Evolutionary conservation across 2,329 filamentous ascomycete species (phyloP), one percentile per base, ranked within the genome.

Genomic region (Macroventuria anomochaeta): DNA sequence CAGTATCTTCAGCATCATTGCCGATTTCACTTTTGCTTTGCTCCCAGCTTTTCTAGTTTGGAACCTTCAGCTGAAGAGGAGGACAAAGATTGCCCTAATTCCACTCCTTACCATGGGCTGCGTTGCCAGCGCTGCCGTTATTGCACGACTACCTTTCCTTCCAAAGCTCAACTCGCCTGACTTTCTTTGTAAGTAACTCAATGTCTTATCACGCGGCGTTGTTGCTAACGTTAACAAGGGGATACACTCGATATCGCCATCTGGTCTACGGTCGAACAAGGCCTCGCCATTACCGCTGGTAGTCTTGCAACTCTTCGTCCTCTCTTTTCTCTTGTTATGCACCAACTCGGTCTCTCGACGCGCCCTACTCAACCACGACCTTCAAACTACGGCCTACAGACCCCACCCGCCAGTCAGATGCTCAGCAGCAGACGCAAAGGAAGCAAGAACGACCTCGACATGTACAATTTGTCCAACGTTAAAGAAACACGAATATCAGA

Each of bases 11-110:
- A 77, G 74, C 52, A 79, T 78, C 25, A 55, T 78, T 4, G 76
- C 74, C 10, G 81, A 85, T 55, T 79, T 81, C 65, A 74, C 75
- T 0, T 74, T 83, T 18, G 81, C 79, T 1, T 64, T 81, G 3
- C 66, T 84, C 2, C 82, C 83, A 0, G 75, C 80, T 2, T 75
- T 77, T 7, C 74, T 85, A 32, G 69, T 84, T 0, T 82, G 80
- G 78, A 68, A 78, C 20, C 71, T 83, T 23, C 75, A 79, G 46
- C 76, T 84, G 56, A 80, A 80, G 57, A 72, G 68, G 34, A 71
- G 75, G 32, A 81, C 79, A 2, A 85, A 84, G 61, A 57, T 78
- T 6, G 76, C 77, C 2, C 71, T 84, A 18, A 77, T 75, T 2
- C 59, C 76, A 3, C 75, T 85, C 28, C 69, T 84, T 6, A 75